phyloP scores from a whole-genome alignment of 345 rosid species.

The Populus simonii region DNA sequence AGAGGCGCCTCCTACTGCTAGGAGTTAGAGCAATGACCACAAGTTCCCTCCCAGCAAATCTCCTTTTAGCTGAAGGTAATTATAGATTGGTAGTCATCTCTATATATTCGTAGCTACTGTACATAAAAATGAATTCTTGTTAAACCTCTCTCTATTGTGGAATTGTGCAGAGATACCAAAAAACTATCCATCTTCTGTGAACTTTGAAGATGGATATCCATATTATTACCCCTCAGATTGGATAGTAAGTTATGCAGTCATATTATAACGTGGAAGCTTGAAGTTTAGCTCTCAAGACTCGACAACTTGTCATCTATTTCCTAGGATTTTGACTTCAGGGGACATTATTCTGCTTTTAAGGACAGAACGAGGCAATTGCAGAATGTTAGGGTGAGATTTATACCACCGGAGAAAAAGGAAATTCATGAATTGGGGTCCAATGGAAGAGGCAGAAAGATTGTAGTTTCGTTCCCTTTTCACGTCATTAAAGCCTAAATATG shows the following conservation, averaged over 20 bases:
- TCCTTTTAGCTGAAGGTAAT: constrained; percentile 72
- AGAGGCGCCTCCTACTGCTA: constrained; percentile 55
- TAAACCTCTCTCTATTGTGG: neutral
- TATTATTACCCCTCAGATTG: constrained; percentile 87
- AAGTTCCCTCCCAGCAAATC: constrained; percentile 41
- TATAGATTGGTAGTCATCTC: neutral
- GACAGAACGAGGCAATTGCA: constrained; percentile 72
- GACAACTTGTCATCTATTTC: neutral
- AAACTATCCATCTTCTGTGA: constrained; percentile 59
- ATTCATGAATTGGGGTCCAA: constrained; percentile 75
- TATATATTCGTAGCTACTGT: neutral
- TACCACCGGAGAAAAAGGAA: constrained; percentile 70
- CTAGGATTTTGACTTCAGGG: constrained; percentile 80
- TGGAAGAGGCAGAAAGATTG: constrained; percentile 56
- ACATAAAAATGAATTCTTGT: neutral
- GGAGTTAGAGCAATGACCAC: constrained; percentile 64
- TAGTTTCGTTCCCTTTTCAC: neutral
- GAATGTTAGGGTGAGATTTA: constrained; percentile 79
- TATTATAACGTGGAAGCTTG: neutral
- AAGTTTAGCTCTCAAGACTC: neutral
- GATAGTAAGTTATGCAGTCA: constrained; percentile 51
- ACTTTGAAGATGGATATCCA: constrained; percentile 68
- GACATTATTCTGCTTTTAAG: constrained; percentile 87
- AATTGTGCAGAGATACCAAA: constrained; percentile 56
- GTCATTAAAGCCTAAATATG: neutral